phyloP scores from a whole-genome alignment of 2,329 filamentous ascomycete genomes.

The Ophiostoma quercus region DNA sequence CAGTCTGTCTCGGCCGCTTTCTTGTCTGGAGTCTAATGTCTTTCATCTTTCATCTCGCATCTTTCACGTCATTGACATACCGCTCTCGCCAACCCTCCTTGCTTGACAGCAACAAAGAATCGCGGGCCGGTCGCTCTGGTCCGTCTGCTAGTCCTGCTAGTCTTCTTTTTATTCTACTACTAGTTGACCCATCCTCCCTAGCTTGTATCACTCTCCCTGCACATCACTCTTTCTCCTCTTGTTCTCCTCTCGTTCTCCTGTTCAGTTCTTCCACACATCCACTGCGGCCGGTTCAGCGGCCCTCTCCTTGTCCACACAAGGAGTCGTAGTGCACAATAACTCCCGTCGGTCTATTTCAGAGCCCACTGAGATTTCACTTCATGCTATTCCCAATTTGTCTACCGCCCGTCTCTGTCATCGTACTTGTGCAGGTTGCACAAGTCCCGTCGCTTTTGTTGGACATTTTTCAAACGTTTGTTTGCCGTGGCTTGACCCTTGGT shows the following conservation, averaged over 20 bases:
- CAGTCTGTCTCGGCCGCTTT: not conserved
- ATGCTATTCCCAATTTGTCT: not conserved
- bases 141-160: not conserved
- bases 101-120: not conserved
- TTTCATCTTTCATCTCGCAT: no score
- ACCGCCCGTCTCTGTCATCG: not conserved
- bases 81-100: not conserved
- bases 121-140: not conserved
- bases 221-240: not conserved
- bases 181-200: not conserved
- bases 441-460: not conserved
- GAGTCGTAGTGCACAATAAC: not conserved
- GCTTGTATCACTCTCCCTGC: not conserved
- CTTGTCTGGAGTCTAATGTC: no score
- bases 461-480: not conserved
- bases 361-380: no score
- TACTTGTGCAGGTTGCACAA: not conserved
- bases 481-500: not conserved
- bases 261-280: not conserved
- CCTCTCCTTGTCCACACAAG: not conserved
- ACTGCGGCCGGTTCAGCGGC: not conserved
- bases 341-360: not conserved
- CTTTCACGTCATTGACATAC: no score
- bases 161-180: not conserved
- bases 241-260: not conserved